Evolutionary conservation across 2,329 filamentous ascomycete genomes (phyloP), one percentile per base, ranked within the genome.

Genomic region (Coleophoma cylindrospora): DNA sequence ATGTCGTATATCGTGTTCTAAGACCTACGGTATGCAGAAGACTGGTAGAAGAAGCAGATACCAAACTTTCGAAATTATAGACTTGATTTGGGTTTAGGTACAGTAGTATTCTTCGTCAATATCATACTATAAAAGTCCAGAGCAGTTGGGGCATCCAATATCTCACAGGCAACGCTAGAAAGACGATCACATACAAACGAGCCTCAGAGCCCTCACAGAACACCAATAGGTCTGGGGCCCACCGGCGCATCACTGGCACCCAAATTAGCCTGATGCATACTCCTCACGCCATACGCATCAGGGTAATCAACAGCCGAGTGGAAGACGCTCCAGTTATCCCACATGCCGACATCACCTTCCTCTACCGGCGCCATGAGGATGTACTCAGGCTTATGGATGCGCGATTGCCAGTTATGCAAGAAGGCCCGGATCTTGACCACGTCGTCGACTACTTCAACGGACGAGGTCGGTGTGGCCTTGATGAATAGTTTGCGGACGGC

Each of bases 201-300:
- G 27, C 27, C 6, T 27, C 36, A 38, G 19, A 38, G 14, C 6
- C 15, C 36, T 44, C 12, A 44, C 22, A 34, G 15, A 27, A 44
- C 41, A 15, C 41, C 22, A 33, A 44, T 44, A 13, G 41, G 41
- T 27, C 21, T 44, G 9, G 41, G 41, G 22, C 41, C 41, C 41
- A 13, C 32, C 10, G 41, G 41, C 3, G 41, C 41, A 44, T 44
- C 41, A 44, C 41, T 44, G 8, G 69, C 68, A 13, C 65, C 68
- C 43, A 74, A 68, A 46, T 73, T 74, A 4, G 70, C 71, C 56
- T 74, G 72, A 54, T 74, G 72, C 70, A 73, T 74, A 21, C 70
- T 69, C 38, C 72, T 59, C 13, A 65, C 57, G 1, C 71, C 70
- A 45, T 63, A 66, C 32, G 61, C 61, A 33, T 64, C 60, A 0